Evolutionary conservation across 352 stramenopile genomes (phyloP).

Genomic region (Pythium folliculosum): DNA sequence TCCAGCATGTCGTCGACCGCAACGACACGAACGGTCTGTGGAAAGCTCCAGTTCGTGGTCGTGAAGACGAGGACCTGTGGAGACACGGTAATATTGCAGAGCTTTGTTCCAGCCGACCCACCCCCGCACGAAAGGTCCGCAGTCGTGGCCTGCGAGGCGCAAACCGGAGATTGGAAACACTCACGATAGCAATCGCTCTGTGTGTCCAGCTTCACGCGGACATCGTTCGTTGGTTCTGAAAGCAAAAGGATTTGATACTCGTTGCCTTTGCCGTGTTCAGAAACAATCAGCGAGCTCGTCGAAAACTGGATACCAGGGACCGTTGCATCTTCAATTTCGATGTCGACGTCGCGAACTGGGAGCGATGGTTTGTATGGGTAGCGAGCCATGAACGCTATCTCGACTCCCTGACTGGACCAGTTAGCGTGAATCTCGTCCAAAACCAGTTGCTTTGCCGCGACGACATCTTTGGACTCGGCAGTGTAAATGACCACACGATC

Average conservation of each 20-base stretch:
- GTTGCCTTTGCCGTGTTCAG: constrained; percentile 64
- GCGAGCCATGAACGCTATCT: constrained; percentile 21
- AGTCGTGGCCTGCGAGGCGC: not conserved
- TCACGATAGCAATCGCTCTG: constrained; percentile 58
- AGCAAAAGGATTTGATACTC: constrained; percentile 75
- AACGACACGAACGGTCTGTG: constrained; percentile 68
- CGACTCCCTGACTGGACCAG: constrained; percentile 44
- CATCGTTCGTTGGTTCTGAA: constrained; percentile 57
- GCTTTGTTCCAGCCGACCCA: constrained; percentile 21
- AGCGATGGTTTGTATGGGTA: constrained; percentile 20
- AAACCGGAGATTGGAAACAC: constrained; percentile 30
- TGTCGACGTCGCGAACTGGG: not conserved
- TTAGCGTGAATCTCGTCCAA: constrained; percentile 36
- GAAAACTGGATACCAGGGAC: constrained; percentile 74
- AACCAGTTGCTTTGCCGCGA: not conserved
- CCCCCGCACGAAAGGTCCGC: constrained; percentile 13
- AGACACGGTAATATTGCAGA: constrained; percentile 73
- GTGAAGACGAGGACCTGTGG: constrained; percentile 56
- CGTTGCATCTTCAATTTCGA: constrained; percentile 48
- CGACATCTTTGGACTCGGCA: not conserved
- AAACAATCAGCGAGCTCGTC: constrained; percentile 57
- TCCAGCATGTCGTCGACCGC: constrained; percentile 72
- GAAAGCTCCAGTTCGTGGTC: constrained; percentile 50
- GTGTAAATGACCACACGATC: constrained; percentile 3
- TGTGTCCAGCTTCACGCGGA: constrained; percentile 48